phyloP scores from a whole-genome alignment of 352 stramenopile species.

The Nothophytophthora sp. region DNA sequence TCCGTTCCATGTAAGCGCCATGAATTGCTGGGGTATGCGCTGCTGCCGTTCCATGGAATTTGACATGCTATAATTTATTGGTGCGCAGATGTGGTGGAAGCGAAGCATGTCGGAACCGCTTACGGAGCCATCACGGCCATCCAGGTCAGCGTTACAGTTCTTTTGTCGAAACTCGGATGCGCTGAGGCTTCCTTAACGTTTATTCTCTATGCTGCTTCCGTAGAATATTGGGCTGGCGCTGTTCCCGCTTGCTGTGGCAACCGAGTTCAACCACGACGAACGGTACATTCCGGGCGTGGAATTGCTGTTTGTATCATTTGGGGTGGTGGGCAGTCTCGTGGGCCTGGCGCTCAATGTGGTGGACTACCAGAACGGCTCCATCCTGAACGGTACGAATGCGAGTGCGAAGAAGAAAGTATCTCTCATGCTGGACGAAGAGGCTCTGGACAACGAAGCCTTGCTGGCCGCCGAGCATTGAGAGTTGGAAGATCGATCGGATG shows the following conservation, averaged over 20 bases:
- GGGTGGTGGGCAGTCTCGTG: conserved; percentile 69
- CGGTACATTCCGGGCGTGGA: conserved; percentile 83
- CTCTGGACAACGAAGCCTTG: conserved; percentile 57
- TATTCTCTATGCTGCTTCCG: conserved; percentile 8
- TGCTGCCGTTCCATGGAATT: conserved; percentile 1
- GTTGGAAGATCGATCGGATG: not conserved
- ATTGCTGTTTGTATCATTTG: conserved; percentile 82
- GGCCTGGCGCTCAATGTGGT: conserved; percentile 74
- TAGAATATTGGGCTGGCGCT: conserved; percentile 84
- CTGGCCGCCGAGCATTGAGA: conserved; percentile 55
- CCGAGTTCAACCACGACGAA: conserved; percentile 70
- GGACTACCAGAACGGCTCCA: conserved; percentile 77
- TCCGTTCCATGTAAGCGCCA: conserved; percentile 70
- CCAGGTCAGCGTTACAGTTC: conserved; percentile 46
- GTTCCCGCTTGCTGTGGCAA: conserved; percentile 76
- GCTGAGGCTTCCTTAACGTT: conserved; percentile 1
- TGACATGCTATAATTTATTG: not conserved
- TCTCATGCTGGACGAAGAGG: conserved; percentile 58
- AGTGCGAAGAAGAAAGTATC: conserved; percentile 33
- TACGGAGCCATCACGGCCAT: conserved; percentile 95
- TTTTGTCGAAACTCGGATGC: not conserved
- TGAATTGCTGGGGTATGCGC: not conserved
- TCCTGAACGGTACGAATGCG: conserved; percentile 64
- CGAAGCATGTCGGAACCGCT: conserved; percentile 87
- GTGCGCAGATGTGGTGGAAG: conserved; percentile 77